These are phyloP conservation scores for Bruguiera sexangula DNA, from an alignment of 345 rosid species.

Conservation along the genomic window DNA sequence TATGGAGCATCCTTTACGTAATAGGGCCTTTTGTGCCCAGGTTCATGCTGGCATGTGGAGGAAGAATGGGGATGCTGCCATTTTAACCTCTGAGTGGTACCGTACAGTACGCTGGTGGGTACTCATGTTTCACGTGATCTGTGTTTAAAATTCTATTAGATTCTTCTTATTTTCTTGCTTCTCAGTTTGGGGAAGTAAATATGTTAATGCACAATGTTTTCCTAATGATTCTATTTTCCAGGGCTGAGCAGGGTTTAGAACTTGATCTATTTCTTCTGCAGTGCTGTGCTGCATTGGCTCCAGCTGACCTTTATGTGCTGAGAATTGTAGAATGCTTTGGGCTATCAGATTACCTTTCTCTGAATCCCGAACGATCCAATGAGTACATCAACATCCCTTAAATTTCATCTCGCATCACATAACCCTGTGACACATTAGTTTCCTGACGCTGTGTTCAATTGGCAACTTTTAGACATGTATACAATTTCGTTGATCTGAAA, in stretches of 20 bases:
- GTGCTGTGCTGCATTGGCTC: slow-evolving; percentile 95
- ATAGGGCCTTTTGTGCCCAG: slow-evolving; percentile 86
- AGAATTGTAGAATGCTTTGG: slow-evolving; percentile 83
- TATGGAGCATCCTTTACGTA: slow-evolving; percentile 90
- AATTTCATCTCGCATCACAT: background rate
- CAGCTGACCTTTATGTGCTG: slow-evolving; percentile 71
- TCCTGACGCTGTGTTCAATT: background rate
- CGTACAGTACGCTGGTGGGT: slow-evolving; percentile 80
- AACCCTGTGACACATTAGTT: background rate
- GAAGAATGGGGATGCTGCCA: slow-evolving; percentile 79
- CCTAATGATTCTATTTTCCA: slow-evolving; percentile 38
- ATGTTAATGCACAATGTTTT: background rate
- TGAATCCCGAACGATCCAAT: slow-evolving; percentile 45
- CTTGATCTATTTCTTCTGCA: slow-evolving; percentile 94
- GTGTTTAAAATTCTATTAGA: background rate
- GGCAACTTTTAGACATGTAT: background rate
- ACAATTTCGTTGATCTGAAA: background rate
- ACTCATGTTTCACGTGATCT: slow-evolving; percentile 7
- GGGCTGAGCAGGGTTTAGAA: slow-evolving; percentile 92
- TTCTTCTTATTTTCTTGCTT: background rate
- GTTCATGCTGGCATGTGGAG: slow-evolving; percentile 97
- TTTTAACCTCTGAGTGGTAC: slow-evolving; percentile 67
- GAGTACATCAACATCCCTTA: slow-evolving; percentile 50
- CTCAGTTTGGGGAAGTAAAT: background rate
- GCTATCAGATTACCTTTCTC: slow-evolving; percentile 55